These are phyloP conservation scores for Mucor irregularis DNA, from an alignment of 371 early-diverging fungal genomes.

Conservation along the genomic window DNA sequence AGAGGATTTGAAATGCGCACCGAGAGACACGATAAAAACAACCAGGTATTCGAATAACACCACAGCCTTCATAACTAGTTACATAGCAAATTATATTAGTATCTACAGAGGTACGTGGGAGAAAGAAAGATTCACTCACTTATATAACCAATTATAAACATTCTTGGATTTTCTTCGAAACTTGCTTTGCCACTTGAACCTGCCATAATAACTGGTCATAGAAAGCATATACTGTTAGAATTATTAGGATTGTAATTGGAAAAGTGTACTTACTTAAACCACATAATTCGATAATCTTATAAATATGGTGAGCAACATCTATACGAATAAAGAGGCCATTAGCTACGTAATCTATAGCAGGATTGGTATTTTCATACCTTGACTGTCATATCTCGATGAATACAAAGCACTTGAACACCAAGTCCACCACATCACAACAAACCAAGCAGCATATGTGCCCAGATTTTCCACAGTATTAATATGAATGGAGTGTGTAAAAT, in stretches of 20 bases:
- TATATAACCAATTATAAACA: constrained; percentile 51
- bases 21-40: constrained; percentile 23
- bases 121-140: constrained; percentile 21
- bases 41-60: constrained; percentile 37
- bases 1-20: constrained; percentile 23
- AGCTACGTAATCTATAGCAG: not conserved
- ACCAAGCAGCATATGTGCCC: constrained; percentile 54
- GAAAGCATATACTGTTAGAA: not conserved
- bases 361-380: constrained; percentile 15
- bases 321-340: not conserved
- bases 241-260: too few species aligned
- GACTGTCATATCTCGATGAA: constrained; percentile 46
- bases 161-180: constrained; percentile 27
- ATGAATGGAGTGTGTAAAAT: constrained; percentile 55
- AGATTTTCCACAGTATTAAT: constrained; percentile 33
- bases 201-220: constrained; percentile 40
- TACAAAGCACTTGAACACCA: constrained; percentile 59
- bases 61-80: constrained; percentile 46
- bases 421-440: constrained; percentile 64
- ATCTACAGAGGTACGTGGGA: not conserved
- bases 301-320: constrained; percentile 53
- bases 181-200: constrained; percentile 30
- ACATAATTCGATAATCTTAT: constrained; percentile 48
- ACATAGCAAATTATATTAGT: not conserved
- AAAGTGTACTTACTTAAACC: constrained; percentile 32